These are phyloP conservation scores for Mitosporidium daphniae DNA, from an alignment of 371 early-diverging fungal genomes.

Conservation along the genomic window DNA sequence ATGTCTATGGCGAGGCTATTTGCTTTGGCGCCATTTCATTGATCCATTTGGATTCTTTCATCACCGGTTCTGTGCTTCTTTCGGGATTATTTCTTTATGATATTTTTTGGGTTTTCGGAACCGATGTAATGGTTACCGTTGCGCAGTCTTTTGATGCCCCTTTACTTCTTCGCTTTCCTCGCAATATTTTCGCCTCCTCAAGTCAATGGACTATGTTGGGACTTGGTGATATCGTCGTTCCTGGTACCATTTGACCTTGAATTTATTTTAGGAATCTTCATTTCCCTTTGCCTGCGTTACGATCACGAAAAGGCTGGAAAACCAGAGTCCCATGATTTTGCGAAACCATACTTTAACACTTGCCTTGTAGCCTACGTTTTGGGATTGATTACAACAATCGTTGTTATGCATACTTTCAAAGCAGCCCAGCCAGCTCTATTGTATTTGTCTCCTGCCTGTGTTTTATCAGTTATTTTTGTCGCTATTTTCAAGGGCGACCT, in stretches of 20 bases:
- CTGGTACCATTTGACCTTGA: constrained; percentile 13
- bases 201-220: constrained; percentile 57
- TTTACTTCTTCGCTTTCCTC: constrained; percentile 71
- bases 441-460: constrained; percentile 76
- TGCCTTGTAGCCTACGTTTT: constrained; percentile 34
- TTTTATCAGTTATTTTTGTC: constrained; percentile 32
- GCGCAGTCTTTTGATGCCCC: constrained; percentile 81
- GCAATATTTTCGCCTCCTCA: constrained; percentile 16
- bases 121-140: constrained; percentile 85
- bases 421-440: constrained; percentile 79
- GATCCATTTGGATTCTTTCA: constrained; percentile 55
- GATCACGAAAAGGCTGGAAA: constrained; percentile 22
- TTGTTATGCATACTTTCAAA: constrained; percentile 70
- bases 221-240: constrained; percentile 81
- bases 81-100: constrained; percentile 69
- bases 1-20: constrained; percentile 47
- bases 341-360: constrained; percentile 46
- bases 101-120: constrained; percentile 92
- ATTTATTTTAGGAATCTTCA: constrained; percentile 23
- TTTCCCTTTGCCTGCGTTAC: constrained; percentile 47
- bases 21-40: constrained; percentile 43
- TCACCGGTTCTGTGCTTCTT: constrained; percentile 60
- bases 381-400: constrained; percentile 48
- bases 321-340: constrained; percentile 13
- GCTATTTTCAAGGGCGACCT: no score